Conservation (phyloP, 441 rosid genomes). For the Macaranga tanarius region DNA sequence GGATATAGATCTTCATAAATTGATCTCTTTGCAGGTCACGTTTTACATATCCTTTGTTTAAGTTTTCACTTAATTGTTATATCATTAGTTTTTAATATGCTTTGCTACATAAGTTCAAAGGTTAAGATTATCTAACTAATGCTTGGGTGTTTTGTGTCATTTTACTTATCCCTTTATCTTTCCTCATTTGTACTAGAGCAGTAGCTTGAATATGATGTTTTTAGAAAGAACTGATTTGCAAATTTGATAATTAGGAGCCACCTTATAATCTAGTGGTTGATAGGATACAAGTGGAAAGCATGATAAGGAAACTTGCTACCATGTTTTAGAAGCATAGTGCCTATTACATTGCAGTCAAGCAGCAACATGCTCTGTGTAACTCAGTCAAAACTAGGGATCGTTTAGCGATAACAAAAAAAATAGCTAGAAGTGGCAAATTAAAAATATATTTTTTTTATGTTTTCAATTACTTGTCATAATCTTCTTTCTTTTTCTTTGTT, state of each 20-base stretch:
- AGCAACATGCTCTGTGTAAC: neutral
- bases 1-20: constrained; percentile 50
- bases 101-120: constrained; percentile 2
- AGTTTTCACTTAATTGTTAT: constrained; percentile 8
- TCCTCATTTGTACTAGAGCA: neutral
- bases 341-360: neutral
- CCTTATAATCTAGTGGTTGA: neutral
- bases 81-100: constrained; percentile 8
- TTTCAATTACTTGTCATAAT: neutral
- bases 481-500: neutral
- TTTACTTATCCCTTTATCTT: neutral
- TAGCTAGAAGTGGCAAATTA: too few species aligned
- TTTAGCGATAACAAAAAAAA: neutral
- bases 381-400: neutral
- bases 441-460: neutral
- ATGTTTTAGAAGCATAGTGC: neutral
- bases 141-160: neutral
- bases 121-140: neutral
- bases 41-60: constrained; percentile 12
- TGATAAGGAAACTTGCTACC: neutral
- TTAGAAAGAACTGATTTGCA: neutral
- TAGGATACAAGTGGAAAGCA: constrained; percentile 1
- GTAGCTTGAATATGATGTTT: neutral
- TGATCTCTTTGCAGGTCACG: constrained; percentile 73
- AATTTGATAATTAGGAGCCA: neutral